Evolutionary conservation across 2,329 filamentous ascomycete genomes (phyloP).

Genomic region (Colletotrichum higginsianum): DNA sequence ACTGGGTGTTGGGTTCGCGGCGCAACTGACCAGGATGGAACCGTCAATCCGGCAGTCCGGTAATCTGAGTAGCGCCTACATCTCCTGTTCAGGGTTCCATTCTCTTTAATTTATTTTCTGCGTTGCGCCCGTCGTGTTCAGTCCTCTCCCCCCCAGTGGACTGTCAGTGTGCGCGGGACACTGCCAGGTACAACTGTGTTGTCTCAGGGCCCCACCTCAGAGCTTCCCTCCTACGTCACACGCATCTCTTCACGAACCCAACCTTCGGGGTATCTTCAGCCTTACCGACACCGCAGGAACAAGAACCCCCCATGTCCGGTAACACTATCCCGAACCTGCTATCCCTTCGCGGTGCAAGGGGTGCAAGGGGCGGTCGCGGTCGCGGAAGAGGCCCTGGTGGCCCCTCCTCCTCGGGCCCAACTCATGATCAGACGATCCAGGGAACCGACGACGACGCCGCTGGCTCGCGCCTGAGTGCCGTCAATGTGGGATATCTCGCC

Average conservation of each 20-base stretch:
- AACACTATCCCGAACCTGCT: conserved; percentile 85
- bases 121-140: background rate
- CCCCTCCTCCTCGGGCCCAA: conserved; percentile 49
- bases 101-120: no score
- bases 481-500: conserved; percentile 85
- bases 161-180: conserved; percentile 7
- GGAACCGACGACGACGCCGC: conserved; percentile 94
- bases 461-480: conserved; percentile 89
- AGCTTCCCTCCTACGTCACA: conserved; percentile 31
- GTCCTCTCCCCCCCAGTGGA: background rate
- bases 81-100: conserved; percentile 12
- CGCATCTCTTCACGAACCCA: conserved; percentile 3
- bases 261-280: background rate
- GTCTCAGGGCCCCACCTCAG: conserved; percentile 18
- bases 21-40: background rate
- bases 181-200: conserved; percentile 8
- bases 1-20: background rate
- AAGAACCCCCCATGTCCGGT: conserved; percentile 71
- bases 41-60: background rate
- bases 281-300: conserved; percentile 2
- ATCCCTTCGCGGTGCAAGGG: conserved; percentile 64
- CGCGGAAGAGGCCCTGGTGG: conserved; percentile 52
- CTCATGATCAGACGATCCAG: conserved; percentile 84
- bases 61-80: background rate
- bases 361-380: conserved; percentile 57